Base-by-base conservation (phyloP, 768 basidiomycete genomes). In the Calocybe gangraenosa region DNA sequence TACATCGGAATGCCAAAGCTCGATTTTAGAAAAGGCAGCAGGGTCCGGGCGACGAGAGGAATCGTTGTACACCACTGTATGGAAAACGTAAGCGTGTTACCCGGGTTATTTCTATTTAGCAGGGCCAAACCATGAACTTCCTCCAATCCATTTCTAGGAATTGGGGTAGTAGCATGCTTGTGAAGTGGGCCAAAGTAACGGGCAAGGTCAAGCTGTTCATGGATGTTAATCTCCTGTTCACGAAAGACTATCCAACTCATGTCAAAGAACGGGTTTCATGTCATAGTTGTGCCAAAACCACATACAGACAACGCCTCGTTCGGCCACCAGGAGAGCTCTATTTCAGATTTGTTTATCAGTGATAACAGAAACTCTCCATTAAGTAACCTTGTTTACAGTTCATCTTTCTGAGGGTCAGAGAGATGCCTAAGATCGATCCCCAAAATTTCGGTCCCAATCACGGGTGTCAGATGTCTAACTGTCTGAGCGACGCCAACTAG, bases 1-100 rank as follows among this genome's bases (percentile, higher is more conserved):
- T 47, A 86, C 87, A 61, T 92, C 91, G 2, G 82, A 79, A 64
- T 91, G 88, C 82, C 84, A 90, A 15, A 92, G 73, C 52, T 90
- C 89, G 11, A 81, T 52, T 58, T 84, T 83, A 10, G 84, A 76
- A 58, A 85, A 91, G 5, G 84, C 75, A 23, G 74, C 64, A 3
- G 77, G 57, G 53, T 87, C 81, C 8, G 81, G 82, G 40, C 81
- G 76, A 14, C 78, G 70, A 8, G 76, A 78, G 18, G 74, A 66
- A 60, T 85, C 82, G 48, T 78, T 84, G 62, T 84, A 89, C 19
- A 87, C 84, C 37, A 87, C 85, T 84, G 55, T 13, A 43, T 22
- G 9, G 21, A 48, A 39, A 35, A 30, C 34, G 40, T 44, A 17
- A 44, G 22, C 22, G n/a, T 23, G 4, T 30, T 30, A 19, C n/a